Evolutionary conservation across 768 basidiomycete species (phyloP).

Genomic region (Lactifluus subvellereus): DNA sequence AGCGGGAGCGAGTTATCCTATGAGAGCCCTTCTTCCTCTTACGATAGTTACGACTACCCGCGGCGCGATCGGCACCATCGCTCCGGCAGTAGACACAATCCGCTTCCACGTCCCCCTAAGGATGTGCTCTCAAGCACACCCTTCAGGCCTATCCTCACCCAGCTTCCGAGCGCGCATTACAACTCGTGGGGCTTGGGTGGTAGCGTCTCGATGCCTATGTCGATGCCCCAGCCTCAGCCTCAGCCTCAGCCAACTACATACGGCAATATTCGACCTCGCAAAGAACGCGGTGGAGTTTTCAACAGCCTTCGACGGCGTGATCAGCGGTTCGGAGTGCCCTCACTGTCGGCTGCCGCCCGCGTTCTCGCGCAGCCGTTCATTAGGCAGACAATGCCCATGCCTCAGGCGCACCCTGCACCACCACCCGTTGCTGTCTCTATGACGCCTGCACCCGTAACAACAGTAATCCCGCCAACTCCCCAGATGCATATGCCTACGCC

Average conservation of each 20-base stretch:
- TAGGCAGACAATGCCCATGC: background rate
- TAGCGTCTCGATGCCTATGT: background rate
- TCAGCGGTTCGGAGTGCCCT: background rate
- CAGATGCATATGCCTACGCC: constrained; percentile 20
- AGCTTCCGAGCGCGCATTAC: constrained; percentile 38
- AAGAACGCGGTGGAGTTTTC: constrained; percentile 9
- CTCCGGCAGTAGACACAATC: constrained; percentile 36
- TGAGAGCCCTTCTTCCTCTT: constrained; percentile 5
- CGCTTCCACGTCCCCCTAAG: constrained; percentile 56
- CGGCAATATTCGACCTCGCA: constrained; percentile 4
- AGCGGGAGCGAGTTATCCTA: background rate
- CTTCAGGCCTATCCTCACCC: constrained; percentile 46
- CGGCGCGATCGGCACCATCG: constrained; percentile 8
- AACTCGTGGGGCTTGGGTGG: constrained; percentile 25
- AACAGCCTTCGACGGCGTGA: background rate
- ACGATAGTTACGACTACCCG: constrained; percentile 3
- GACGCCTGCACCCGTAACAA: background rate
- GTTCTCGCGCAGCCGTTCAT: constrained; percentile 2
- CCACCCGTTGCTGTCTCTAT: background rate
- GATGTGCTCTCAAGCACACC: constrained; percentile 56
- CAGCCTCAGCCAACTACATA: constrained; percentile 3
- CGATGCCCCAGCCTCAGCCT: background rate
- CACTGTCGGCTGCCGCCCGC: constrained; percentile 2
- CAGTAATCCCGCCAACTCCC: background rate
- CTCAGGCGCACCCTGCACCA: constrained; percentile 1